Evolutionary conservation across 139 green algal genomes (phyloP).

Genomic region (Pleodorina starrii): DNA sequence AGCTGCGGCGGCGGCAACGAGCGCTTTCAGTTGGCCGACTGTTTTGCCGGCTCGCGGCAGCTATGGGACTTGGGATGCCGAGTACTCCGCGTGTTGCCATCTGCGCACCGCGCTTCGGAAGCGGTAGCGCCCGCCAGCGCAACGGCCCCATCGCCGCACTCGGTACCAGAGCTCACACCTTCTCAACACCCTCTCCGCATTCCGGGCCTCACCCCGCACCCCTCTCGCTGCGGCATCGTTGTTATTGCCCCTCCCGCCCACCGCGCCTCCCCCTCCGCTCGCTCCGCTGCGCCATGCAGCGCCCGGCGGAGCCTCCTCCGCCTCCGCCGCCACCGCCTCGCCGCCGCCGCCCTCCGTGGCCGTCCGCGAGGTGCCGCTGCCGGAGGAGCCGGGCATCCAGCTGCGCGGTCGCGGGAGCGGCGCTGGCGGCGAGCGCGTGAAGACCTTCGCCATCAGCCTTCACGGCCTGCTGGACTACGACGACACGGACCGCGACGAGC

Average conservation of each 20-base stretch:
- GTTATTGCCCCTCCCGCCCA: too few relatives aligned
- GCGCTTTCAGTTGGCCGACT: too few relatives aligned
- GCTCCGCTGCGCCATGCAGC: background rate
- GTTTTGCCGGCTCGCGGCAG: too few relatives aligned
- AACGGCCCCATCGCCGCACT: background rate
- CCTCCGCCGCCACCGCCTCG: background rate
- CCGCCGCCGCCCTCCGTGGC: background rate
- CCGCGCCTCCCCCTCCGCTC: too few relatives aligned
- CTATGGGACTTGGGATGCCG: too few relatives aligned
- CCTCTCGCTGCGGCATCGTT: background rate
- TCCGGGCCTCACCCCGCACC: background rate
- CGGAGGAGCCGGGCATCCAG: slow-evolving; percentile 34
- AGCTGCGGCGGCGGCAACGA: too few relatives aligned
- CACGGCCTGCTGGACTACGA: slow-evolving; percentile 89
- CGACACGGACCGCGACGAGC: slow-evolving; percentile 73
- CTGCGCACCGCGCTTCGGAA: too few relatives aligned
- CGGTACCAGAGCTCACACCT: background rate
- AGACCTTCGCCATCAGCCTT: slow-evolving; percentile 70
- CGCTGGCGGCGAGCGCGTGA: background rate
- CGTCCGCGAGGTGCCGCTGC: slow-evolving; percentile 28
- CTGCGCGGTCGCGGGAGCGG: slow-evolving; percentile 8
- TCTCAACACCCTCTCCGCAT: background rate
- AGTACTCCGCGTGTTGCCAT: too few relatives aligned
- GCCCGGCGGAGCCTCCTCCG: background rate
- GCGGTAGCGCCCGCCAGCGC: too few relatives aligned